Conservation (phyloP, 805 yeast species). For the Saturnispora saitoi region DNA sequence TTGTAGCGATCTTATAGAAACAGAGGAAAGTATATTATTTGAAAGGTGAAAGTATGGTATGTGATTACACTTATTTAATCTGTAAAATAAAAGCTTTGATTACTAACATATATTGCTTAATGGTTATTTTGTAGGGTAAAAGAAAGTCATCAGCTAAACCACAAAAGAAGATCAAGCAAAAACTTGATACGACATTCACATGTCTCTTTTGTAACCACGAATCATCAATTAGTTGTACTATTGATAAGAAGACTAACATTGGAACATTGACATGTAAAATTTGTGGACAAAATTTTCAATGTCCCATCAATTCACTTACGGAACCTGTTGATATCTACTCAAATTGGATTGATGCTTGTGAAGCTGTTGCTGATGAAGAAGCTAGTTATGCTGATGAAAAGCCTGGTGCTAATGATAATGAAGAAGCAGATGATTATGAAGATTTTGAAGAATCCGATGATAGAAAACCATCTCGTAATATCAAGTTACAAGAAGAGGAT, state of each 20-base stretch:
- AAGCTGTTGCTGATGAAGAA: constrained; percentile 69
- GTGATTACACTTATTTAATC: background rate
- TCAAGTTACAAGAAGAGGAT: constrained; percentile 10
- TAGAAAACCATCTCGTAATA: background rate
- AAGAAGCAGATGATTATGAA: constrained; percentile 15
- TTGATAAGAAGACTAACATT: constrained; percentile 78
- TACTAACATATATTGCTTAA: background rate
- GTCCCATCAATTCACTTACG: constrained; percentile 71
- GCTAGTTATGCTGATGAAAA: constrained; percentile 18
- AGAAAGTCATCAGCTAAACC: constrained; percentile 85
- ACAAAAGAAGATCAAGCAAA: constrained; percentile 66
- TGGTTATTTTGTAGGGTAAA: constrained; percentile 23
- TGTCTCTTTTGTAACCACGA: constrained; percentile 96
- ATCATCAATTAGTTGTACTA: constrained; percentile 74
- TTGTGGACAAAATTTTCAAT: constrained; percentile 90
- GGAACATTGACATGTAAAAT: constrained; percentile 85
- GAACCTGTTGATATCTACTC: constrained; percentile 93
- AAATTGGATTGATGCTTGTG: constrained; percentile 98
- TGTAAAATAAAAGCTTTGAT: too few relatives aligned
- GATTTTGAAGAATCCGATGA: constrained; percentile 9
- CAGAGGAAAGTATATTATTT: background rate
- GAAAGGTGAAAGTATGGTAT: constrained; percentile 1
- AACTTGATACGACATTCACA: constrained; percentile 72
- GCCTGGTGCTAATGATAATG: constrained; percentile 15
- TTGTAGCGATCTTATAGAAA: background rate